phyloP scores from a whole-genome alignment of 331 rosid species.

The Ulmus americana region DNA sequence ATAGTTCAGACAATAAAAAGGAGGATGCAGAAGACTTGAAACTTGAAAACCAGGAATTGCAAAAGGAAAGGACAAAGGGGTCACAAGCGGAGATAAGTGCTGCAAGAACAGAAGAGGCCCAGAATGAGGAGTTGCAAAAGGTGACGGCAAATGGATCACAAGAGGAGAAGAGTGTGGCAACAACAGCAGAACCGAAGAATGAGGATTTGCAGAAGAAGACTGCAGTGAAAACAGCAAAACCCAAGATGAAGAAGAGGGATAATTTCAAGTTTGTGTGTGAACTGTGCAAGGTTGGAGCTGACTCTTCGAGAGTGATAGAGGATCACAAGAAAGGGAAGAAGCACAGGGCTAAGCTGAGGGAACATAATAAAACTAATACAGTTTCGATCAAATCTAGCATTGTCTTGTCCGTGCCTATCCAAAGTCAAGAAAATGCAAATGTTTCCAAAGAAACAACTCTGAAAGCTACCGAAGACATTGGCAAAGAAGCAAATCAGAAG shows the following conservation, averaged over 20 bases:
- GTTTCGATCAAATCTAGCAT: background rate
- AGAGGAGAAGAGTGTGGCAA: background rate
- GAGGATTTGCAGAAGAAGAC: no score
- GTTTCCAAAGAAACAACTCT: background rate
- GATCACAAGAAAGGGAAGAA: constrained; percentile 46
- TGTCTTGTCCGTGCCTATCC: no score
- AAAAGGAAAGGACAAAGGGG: constrained; percentile 5
- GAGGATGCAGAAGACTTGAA: constrained; percentile 3
- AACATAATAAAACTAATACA: background rate
- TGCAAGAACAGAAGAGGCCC: constrained; percentile 15
- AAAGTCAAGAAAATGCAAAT: background rate
- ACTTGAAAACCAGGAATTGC: background rate
- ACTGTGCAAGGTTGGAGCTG: constrained; percentile 33
- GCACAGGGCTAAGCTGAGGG: constrained; percentile 27
- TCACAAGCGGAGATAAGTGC: background rate
- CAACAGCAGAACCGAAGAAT: constrained; percentile 4
- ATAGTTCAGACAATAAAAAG: constrained; percentile 12
- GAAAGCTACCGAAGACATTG: background rate
- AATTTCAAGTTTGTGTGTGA: constrained; percentile 40
- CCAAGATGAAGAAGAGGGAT: background rate
- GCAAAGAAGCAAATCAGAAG: background rate
- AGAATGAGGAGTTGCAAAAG: constrained; percentile 10
- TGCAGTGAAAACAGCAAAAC: background rate
- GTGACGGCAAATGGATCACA: background rate
- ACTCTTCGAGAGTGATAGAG: constrained; percentile 25